These are phyloP conservation scores for Sorghum bicolor DNA, from an alignment of 176 grass and related monocot genomes.

Conservation along the genomic window Sorghum_bicolor_NCBIv3 NC_012872.2:54708501-54709000, in stretches of 20 bases:
- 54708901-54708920: conserved; percentile 84
- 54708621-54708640: conserved; percentile 16
- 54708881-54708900: conserved; percentile 73
- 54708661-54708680: conserved; percentile 72
- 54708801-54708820: conserved; percentile 70
- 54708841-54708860: conserved; percentile 62
- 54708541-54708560: conserved; percentile 76
- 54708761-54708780: conserved; percentile 71
- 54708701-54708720: conserved; percentile 61
- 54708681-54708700: conserved; percentile 74
- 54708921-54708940: conserved; percentile 92
- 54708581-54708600: neutral
- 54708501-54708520: conserved; percentile 73
- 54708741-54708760: conserved; percentile 61
- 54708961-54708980: conserved; percentile 86
- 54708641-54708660: conserved; percentile 35
- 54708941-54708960: conserved; percentile 84
- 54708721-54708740: conserved; percentile 57
- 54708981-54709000: conserved; percentile 88
- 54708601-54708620: neutral
- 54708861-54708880: conserved; percentile 63
- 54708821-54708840: conserved; percentile 83
- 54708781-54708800: conserved; percentile 75
- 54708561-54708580: conserved; percentile 49
- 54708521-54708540: conserved; percentile 72